A percentile compares a stretch with the other conserved stretches of the same genome.
Conservation (phyloP, 2,329 filamentous ascomycete species). For the Dryadomyces quercus-mongolicae region DNA sequence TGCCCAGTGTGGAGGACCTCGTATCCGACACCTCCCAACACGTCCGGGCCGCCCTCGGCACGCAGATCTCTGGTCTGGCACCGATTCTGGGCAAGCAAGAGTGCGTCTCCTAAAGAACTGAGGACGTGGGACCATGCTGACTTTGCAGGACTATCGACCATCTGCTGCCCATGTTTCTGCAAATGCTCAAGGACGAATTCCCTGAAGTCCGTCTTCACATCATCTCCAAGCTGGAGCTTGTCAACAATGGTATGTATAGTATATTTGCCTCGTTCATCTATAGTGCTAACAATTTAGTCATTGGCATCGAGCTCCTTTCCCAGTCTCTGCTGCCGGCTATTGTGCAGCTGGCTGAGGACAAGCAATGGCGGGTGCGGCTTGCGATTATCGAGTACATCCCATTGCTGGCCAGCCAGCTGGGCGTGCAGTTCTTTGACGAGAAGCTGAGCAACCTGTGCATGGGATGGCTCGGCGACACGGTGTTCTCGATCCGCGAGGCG, state of each 20-base stretch:
- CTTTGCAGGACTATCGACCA: conserved; percentile 77
- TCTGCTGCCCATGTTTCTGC: conserved; percentile 93
- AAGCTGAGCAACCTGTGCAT: conserved; percentile 93
- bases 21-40: conserved; percentile 95
- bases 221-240: conserved; percentile 97
- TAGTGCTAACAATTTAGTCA: conserved; percentile 52
- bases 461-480: conserved; percentile 96
- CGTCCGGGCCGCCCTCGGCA: conserved; percentile 87
- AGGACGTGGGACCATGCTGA: neutral
- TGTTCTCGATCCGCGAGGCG: conserved; percentile 96
- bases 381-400: conserved; percentile 99
- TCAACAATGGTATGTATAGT: conserved; percentile 65
- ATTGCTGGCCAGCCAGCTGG: conserved; percentile 85
- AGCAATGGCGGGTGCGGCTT: conserved; percentile 95
- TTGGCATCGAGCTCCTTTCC: conserved; percentile 92
- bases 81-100: conserved; percentile 97
- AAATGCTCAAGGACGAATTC: conserved; percentile 99
- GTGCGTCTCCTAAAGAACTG: conserved; percentile 31
- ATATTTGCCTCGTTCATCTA: too few species aligned
- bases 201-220: conserved; percentile 97
- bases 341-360: conserved; percentile 94
- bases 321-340: conserved; percentile 95
- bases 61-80: conserved; percentile 91
- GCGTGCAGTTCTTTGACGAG: conserved; percentile 96
- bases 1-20: conserved; percentile 90